These are phyloP conservation scores for Vigna reflexopilosa DNA, from an alignment of 306 rosid genomes.

Conservation along the genomic window DNA sequence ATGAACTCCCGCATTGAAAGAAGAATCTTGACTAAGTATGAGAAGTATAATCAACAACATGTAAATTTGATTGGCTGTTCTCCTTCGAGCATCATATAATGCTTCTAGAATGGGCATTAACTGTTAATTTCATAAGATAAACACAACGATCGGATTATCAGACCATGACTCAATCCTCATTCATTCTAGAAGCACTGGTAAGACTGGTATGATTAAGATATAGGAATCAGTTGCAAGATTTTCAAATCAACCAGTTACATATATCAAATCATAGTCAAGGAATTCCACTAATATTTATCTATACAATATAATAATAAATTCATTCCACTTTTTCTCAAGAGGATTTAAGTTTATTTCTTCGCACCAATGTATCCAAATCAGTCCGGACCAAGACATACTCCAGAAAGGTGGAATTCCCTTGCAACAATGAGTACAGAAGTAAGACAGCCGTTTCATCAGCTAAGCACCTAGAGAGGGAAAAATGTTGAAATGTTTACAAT, in stretches of 20 bases:
- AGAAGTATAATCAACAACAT: constrained; percentile 81
- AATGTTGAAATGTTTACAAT: background rate
- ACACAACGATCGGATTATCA: background rate
- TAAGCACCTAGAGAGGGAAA: constrained; percentile 60
- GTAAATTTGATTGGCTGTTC: constrained; percentile 80
- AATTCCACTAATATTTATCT: background rate
- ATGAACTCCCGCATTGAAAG: constrained; percentile 84
- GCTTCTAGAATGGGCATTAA: constrained; percentile 86
- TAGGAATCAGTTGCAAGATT: constrained; percentile 1
- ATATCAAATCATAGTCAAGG: constrained; percentile 2
- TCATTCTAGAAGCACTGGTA: background rate
- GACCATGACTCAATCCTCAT: constrained; percentile 9
- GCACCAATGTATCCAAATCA: constrained; percentile 85
- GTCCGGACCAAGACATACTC: constrained; percentile 88
- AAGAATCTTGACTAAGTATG: constrained; percentile 85
- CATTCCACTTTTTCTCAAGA: background rate
- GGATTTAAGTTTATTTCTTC: constrained; percentile 40
- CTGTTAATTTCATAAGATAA: constrained; percentile 57
- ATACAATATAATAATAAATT: constrained; percentile 8
- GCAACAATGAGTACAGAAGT: constrained; percentile 77
- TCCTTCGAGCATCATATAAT: constrained; percentile 67
- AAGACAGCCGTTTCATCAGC: constrained; percentile 81
- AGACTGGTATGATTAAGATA: constrained; percentile 10
- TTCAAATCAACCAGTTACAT: constrained; percentile 4
- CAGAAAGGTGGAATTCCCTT: constrained; percentile 74